Evolutionary conservation across 2,329 filamentous ascomycete genomes (phyloP).

Genomic region (Penicillium polonicum): DNA sequence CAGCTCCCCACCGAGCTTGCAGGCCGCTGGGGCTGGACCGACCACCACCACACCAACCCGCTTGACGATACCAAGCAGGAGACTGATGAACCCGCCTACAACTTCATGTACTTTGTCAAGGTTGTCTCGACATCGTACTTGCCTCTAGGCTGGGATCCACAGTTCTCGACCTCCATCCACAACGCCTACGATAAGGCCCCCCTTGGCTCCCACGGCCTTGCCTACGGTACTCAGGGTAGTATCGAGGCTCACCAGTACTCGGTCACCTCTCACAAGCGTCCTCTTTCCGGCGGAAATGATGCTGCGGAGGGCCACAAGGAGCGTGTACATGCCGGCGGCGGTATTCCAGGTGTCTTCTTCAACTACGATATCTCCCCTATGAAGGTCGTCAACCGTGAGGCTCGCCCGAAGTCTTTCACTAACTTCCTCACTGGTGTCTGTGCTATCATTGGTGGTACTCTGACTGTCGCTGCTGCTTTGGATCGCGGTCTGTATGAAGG

Average conservation of each 20-base stretch:
- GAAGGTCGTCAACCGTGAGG: constrained; percentile 98
- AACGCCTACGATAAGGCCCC: constrained; percentile 54
- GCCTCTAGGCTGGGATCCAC: constrained; percentile 81
- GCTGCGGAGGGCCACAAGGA: constrained; percentile 86
- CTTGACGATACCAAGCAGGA: constrained; percentile 76
- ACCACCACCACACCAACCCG: constrained; percentile 82
- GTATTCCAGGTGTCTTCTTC: constrained; percentile 97
- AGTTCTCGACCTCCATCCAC: constrained; percentile 42
- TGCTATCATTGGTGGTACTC: constrained; percentile 87
- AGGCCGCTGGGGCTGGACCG: constrained; percentile 69
- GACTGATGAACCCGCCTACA: constrained; percentile 79
- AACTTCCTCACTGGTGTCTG: constrained; percentile 93
- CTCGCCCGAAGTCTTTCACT: constrained; percentile 81
- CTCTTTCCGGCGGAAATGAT: constrained; percentile 78
- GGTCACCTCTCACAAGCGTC: constrained; percentile 93
- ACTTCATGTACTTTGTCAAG: constrained; percentile 99
- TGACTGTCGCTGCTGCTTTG: constrained; percentile 91
- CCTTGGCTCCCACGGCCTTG: constrained; percentile 68
- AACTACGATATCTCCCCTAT: constrained; percentile 99
- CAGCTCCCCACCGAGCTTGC: constrained; percentile 73
- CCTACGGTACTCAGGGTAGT: constrained; percentile 67
- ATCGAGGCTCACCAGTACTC: constrained; percentile 98
- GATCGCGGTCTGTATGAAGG: constrained; percentile 93
- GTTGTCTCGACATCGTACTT: constrained; percentile 95
- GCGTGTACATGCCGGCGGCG: constrained; percentile 81